A percentile compares a stretch with the other conserved stretches of the same genome.
These are phyloP conservation scores for Starmerella stigmatis DNA, from an alignment of 805 yeast genomes.

Conservation along the genomic window DNA sequence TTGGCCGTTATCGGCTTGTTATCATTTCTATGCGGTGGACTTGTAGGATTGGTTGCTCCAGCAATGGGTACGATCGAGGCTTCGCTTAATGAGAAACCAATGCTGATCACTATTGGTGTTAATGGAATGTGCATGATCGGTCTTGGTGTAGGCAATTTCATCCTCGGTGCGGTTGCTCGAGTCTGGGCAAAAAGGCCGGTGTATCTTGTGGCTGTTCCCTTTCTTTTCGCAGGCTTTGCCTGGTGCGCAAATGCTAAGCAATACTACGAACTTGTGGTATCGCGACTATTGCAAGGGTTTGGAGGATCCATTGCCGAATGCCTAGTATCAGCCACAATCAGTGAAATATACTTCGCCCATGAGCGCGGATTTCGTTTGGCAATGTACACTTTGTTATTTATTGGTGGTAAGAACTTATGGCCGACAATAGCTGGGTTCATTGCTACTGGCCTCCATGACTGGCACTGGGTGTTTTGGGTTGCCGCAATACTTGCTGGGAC, in stretches of 20 bases:
- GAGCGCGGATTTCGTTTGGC: slow-evolving; percentile 3
- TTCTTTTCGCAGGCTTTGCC: not conserved
- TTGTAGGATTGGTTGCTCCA: not conserved
- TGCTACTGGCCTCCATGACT: not conserved
- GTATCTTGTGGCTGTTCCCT: not conserved
- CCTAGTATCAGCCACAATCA: not conserved
- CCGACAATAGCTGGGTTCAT: slow-evolving; percentile 1
- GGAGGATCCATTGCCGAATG: not conserved
- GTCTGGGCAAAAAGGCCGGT: not conserved
- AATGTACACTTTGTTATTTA: not conserved
- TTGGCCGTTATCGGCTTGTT: slow-evolving; percentile 28
- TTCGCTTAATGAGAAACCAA: not conserved
- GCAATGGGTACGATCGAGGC: slow-evolving; percentile 1
- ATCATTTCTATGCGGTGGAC: slow-evolving; percentile 1
- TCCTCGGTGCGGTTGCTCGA: not conserved
- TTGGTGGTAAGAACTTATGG: slow-evolving; percentile 3
- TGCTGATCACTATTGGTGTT: slow-evolving; percentile 1
- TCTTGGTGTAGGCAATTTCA: not conserved
- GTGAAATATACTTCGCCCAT: slow-evolving; percentile 2
- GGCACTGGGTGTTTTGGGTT: slow-evolving; percentile 6
- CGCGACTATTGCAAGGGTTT: not conserved
- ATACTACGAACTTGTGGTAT: not conserved
- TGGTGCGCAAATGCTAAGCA: not conserved
- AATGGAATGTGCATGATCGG: slow-evolving; percentile 3
- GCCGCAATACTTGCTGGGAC: not conserved